Evolutionary conservation across 805 yeast species (phyloP), one percentile per base, ranked within the genome.

Genomic region (Millerago galiae): DNA sequence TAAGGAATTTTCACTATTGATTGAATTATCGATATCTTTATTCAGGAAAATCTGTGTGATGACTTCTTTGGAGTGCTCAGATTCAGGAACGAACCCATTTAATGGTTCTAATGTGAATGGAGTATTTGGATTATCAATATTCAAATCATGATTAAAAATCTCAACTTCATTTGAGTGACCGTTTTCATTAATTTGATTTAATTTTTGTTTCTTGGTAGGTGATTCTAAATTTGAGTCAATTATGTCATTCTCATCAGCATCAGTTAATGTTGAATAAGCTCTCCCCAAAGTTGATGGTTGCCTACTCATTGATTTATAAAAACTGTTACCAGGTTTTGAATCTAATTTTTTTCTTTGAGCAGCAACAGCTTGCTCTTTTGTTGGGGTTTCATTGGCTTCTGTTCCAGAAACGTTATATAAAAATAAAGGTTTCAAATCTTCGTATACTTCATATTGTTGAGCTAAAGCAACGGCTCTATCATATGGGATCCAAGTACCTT

Each of bases 401-500:
- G 47, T 49, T 4, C 56, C 52, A 9, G 65, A 52, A 14, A 67
- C 57, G 48, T 73, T 75, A 56, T 64, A 71, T 34, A 66, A 42
- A 29, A 90, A 81, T 28, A 90, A 65, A 0, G 91, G 87, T 38
- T 68, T 67, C 42, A 91, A 67, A 9, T 74, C 71, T 2, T 76
- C 83, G 49, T 73, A 70, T 5, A 85, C 93, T 2, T 74, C 79
- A 48, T 75, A 72, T 37, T 68, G 70, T 34, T 70, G 66, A 3
- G 79, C 78, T 46, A 82, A 65, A 37, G 75, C 67, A 30, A 69
- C 72, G 3, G 91, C 93, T 50, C 78, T 77, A 12, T 72, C 74
- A 36, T 83, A 63, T 1, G 93, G 91, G 25, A 85, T 81, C 93
- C 93, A 85, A 3, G 95, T 83, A 8, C 95, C 95, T 63, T 85